phyloP scores from a whole-genome alignment of 2,329 filamentous ascomycete species.

The Neofusicoccum ribis region DNA sequence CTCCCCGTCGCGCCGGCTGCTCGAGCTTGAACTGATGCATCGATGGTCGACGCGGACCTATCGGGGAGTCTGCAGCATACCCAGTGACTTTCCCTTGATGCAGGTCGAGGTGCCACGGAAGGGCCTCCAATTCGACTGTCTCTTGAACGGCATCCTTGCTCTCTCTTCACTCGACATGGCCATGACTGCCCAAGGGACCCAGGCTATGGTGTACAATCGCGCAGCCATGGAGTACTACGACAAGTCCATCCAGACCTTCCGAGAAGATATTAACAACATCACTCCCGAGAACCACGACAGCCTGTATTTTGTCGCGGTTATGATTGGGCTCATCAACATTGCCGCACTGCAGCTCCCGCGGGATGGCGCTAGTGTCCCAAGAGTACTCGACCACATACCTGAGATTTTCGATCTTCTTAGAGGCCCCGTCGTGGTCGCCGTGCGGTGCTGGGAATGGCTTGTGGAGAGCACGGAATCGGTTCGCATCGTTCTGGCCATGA shows the following conservation, averaged over 20 bases:
- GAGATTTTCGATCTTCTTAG: neutral
- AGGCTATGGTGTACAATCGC: slow-evolving; percentile 30
- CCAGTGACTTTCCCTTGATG: slow-evolving; percentile 40
- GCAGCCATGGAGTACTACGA: slow-evolving; percentile 39
- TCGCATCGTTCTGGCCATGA: neutral
- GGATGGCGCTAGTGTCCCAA: neutral
- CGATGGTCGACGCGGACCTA: slow-evolving; percentile 52
- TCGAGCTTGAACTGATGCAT: slow-evolving; percentile 56
- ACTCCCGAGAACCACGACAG: slow-evolving; percentile 31
- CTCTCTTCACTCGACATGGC: slow-evolving; percentile 31
- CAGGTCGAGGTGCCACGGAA: slow-evolving; percentile 24
- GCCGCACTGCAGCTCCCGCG: neutral
- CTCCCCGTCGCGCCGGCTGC: slow-evolving; percentile 24
- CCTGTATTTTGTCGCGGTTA: slow-evolving; percentile 24
- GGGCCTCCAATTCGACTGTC: neutral
- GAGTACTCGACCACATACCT: neutral
- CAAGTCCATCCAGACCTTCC: slow-evolving; percentile 34
- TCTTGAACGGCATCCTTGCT: neutral
- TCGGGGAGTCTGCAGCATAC: slow-evolving; percentile 40
- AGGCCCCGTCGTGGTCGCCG: neutral
- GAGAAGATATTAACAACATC: slow-evolving; percentile 30
- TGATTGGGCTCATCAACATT: neutral
- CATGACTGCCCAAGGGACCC: slow-evolving; percentile 11
- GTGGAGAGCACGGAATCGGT: neutral
- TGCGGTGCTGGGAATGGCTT: neutral